Evolutionary conservation across 2,329 filamentous ascomycete genomes (phyloP).

Genomic region (Pseudogymnoascus sp.): DNA sequence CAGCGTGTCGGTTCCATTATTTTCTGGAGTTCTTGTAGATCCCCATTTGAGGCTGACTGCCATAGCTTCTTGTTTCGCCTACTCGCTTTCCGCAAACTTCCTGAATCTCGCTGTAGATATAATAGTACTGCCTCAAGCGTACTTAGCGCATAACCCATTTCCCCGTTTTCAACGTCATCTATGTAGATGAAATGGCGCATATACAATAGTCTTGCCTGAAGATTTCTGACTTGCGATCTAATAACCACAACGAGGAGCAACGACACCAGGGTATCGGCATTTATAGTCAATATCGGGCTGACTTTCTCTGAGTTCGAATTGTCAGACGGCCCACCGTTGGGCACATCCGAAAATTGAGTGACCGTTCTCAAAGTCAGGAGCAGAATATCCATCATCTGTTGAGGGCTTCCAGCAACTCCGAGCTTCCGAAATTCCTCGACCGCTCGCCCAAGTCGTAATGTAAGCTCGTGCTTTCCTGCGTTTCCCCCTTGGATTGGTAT

Average conservation of each 20-base stretch:
- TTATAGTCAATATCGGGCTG: constrained; percentile 52
- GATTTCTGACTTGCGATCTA: constrained; percentile 73
- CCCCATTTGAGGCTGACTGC: constrained; percentile 74
- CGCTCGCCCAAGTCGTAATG: constrained; percentile 65
- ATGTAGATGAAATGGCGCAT: constrained; percentile 98
- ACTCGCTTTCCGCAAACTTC: constrained; percentile 73
- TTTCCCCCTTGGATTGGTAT: constrained; percentile 74
- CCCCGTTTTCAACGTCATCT: constrained; percentile 92
- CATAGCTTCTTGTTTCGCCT: constrained; percentile 78
- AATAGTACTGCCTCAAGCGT: constrained; percentile 91
- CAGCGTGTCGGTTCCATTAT: constrained; percentile 64
- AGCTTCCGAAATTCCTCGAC: constrained; percentile 89
- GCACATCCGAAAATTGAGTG: constrained; percentile 55
- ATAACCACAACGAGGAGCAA: constrained; percentile 88
- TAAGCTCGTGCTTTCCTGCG: constrained; percentile 72
- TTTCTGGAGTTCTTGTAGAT: constrained; percentile 63
- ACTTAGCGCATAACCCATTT: constrained; percentile 91
- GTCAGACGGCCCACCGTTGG: constrained; percentile 23
- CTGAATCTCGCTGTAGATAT: constrained; percentile 77
- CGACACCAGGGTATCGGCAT: constrained; percentile 84
- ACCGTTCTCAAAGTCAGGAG: constrained; percentile 61
- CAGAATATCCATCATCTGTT: constrained; percentile 31
- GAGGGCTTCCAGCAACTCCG: constrained; percentile 49
- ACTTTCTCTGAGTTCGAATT: constrained; percentile 29
- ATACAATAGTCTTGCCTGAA: constrained; percentile 84